Conservation (phyloP, 805 yeast genomes). For the Cyberlindnera suaveolens region DNA sequence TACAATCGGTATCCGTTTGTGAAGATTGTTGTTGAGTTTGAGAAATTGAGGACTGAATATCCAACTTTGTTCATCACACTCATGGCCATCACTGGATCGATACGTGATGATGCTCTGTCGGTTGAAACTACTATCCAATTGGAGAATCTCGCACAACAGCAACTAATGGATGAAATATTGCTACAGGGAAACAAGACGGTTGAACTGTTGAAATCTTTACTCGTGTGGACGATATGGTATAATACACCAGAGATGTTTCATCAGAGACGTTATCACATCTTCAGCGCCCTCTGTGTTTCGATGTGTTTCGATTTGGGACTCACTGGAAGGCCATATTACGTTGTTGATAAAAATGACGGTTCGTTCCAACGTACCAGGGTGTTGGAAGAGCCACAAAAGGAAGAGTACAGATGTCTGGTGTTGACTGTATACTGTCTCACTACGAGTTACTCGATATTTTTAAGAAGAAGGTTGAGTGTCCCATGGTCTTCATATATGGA, state of each 20-base stretch:
- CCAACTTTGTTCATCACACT: slow-evolving; percentile 63
- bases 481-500: slow-evolving; percentile 59
- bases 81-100: slow-evolving; percentile 52
- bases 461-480: slow-evolving; percentile 56
- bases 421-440: slow-evolving; percentile 56
- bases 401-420: slow-evolving; percentile 47
- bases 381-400: slow-evolving; percentile 31
- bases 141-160: slow-evolving; percentile 46
- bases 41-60: slow-evolving; percentile 39
- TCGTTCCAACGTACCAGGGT: slow-evolving; percentile 34
- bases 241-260: slow-evolving; percentile 78
- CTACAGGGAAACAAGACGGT: slow-evolving; percentile 64
- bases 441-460: slow-evolving; percentile 56
- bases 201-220: slow-evolving; percentile 57
- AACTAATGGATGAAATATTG: slow-evolving; percentile 53
- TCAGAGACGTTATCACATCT: slow-evolving; percentile 69
- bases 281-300: slow-evolving; percentile 57
- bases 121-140: slow-evolving; percentile 39
- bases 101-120: slow-evolving; percentile 26
- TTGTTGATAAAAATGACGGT: slow-evolving; percentile 34
- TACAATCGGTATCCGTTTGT: slow-evolving; percentile 51
- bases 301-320: slow-evolving; percentile 75
- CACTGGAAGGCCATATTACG: slow-evolving; percentile 43
- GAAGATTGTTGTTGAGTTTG: slow-evolving; percentile 40
- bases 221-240: slow-evolving; percentile 70